phyloP scores from a whole-genome alignment of 768 basidiomycete genomes.

The Calocera viscosa region DNA sequence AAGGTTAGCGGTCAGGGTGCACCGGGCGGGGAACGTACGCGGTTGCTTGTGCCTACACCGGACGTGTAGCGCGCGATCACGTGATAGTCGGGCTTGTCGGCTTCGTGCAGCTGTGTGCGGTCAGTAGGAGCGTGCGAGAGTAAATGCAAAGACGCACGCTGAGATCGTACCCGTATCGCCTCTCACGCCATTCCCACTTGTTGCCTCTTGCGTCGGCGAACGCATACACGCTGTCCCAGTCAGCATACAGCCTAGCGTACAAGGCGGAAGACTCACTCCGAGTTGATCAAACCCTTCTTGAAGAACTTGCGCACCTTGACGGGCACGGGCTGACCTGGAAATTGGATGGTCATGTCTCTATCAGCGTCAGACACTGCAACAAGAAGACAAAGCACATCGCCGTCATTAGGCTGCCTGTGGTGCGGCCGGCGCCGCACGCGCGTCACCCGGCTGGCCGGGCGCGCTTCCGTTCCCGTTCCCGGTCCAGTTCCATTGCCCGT shows the following conservation, averaged over 20 bases:
- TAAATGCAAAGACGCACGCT: neutral
- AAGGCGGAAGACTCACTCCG: neutral
- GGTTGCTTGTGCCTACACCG: neutral
- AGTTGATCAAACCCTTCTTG: constrained; percentile 5
- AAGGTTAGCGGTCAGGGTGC: neutral
- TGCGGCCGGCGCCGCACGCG: neutral
- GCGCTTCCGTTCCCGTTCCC: neutral
- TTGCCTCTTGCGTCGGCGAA: constrained; percentile 4
- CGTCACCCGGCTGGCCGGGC: neutral
- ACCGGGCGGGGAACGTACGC: neutral
- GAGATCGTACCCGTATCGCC: constrained; percentile 1
- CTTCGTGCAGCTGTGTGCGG: neutral
- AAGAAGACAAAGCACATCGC: constrained; percentile 9
- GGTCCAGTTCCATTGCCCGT: neutral
- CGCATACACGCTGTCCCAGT: neutral
- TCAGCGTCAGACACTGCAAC: constrained; percentile 4
- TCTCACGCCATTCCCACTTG: neutral
- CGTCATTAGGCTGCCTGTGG: constrained; percentile 4
- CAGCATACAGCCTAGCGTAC: neutral
- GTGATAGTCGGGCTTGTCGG: neutral
- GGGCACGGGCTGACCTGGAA: neutral
- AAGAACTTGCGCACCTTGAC: constrained; percentile 6
- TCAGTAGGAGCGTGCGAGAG: neutral
- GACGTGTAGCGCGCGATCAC: neutral
- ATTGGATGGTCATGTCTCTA: constrained; percentile 6